A percentile compares a stretch with the other conserved stretches of the same genome.
Conservation (phyloP, 495 filamentous ascomycete species). For the Collariella sp. region DNA sequence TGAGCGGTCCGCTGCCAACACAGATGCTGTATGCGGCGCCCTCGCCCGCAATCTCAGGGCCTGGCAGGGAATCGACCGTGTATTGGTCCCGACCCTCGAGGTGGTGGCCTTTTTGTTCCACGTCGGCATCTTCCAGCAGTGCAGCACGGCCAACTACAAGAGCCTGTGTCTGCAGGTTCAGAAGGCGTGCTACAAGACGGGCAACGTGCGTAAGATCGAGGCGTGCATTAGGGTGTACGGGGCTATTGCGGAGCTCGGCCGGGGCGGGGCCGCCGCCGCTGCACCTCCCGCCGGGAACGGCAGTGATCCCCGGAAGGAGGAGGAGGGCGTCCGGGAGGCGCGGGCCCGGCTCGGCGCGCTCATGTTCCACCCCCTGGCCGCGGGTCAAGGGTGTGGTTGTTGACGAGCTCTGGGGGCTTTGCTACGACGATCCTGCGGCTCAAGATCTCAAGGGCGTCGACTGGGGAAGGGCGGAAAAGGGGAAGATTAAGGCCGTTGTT, state of each 20-base stretch:
- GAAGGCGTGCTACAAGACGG: conserved; percentile 72
- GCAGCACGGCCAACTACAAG: conserved; percentile 29
- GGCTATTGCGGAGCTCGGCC: conserved; percentile 40
- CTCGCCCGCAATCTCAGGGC: conserved; percentile 31
- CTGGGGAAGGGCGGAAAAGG: conserved; percentile 37
- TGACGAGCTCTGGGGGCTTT: conserved; percentile 40
- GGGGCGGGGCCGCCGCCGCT: not conserved
- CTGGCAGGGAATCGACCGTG: conserved; percentile 51
- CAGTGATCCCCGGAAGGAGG: conserved; percentile 14
- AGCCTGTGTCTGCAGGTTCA: conserved; percentile 60
- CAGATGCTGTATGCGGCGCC: conserved; percentile 26
- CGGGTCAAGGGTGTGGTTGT: conserved; percentile 35
- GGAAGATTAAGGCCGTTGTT: conserved; percentile 23
- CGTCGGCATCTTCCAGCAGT: conserved; percentile 33
- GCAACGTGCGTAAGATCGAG: conserved; percentile 67
- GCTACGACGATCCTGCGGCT: conserved; percentile 10
- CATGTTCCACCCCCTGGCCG: conserved; percentile 42
- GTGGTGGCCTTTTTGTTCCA: conserved; percentile 67
- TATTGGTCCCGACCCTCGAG: conserved; percentile 66
- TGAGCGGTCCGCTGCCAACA: conserved; percentile 24
- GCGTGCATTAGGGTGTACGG: conserved; percentile 72
- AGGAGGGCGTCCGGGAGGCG: conserved; percentile 32
- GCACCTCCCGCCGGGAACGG: conserved; percentile 2
- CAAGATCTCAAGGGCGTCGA: conserved; percentile 31
- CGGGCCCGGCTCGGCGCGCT: conserved; percentile 37